Evolutionary conservation across 1,139 yeast genomes (phyloP).

Genomic region (Ashbya aceris): DNA sequence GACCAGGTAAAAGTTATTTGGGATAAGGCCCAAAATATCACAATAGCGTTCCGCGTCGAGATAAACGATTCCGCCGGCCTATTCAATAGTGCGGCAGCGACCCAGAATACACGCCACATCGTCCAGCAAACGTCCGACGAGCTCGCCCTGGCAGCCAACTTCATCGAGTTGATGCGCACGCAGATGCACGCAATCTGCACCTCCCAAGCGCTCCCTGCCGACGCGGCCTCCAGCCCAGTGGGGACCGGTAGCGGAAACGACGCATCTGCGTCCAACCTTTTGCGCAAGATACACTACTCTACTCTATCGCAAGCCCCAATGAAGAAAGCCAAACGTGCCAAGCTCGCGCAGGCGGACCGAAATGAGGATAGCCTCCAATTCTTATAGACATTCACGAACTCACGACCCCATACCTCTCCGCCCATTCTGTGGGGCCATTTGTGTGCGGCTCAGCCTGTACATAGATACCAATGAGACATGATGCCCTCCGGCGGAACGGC

Average conservation of each 20-base stretch:
- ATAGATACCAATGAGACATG: too few species aligned
- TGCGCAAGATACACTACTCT: conserved; percentile 21
- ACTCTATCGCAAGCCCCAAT: conserved; percentile 23
- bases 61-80: conserved; percentile 52
- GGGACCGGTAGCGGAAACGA: too few species aligned
- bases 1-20: conserved; percentile 59
- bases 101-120: conserved; percentile 8
- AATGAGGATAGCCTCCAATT: conserved; percentile 6
- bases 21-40: conserved; percentile 45
- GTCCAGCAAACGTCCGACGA: conserved; percentile 22
- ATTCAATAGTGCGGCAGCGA: conserved; percentile 33
- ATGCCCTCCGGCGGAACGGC: too few species aligned
- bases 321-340: conserved; percentile 26
- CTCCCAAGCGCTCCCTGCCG: not conserved
- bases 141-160: conserved; percentile 14
- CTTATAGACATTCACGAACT: not conserved
- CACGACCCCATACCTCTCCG: too few species aligned
- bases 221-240: not conserved
- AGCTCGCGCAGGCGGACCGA: conserved; percentile 20
- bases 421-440: too few species aligned
- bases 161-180: conserved; percentile 19
- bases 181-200: conserved; percentile 8
- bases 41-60: conserved; percentile 43
- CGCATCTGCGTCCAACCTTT: too few species aligned
- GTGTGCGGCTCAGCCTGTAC: too few species aligned